phyloP scores from a whole-genome alignment of 805 yeast genomes.

The Starmerella stellata region DNA sequence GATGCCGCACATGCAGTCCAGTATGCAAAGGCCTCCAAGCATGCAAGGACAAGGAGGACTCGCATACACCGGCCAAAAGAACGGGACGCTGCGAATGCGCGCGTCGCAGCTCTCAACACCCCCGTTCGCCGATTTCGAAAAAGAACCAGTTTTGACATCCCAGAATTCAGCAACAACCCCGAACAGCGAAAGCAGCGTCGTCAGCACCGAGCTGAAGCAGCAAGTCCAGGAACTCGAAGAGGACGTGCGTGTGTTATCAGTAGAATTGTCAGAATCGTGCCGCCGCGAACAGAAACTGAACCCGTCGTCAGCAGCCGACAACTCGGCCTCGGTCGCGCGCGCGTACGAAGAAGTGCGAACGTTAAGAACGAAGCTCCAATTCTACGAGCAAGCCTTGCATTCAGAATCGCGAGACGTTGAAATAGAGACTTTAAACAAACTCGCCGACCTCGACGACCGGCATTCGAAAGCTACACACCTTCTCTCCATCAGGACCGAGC shows the following conservation, averaged over 20 bases:
- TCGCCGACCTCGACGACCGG: slow-evolving; percentile 18
- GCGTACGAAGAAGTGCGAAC: slow-evolving; percentile 13
- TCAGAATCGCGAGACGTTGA: slow-evolving; percentile 1
- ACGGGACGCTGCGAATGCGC: too few relatives aligned
- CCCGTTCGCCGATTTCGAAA: background rate
- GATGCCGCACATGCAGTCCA: background rate
- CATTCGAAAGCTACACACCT: slow-evolving; percentile 21
- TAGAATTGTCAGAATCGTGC: slow-evolving; percentile 24
- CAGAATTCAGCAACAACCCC: background rate
- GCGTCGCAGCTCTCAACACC: background rate
- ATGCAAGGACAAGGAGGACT: background rate
- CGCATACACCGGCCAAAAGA: too few relatives aligned
- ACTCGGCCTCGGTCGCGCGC: slow-evolving; percentile 15
- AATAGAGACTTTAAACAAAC: slow-evolving; percentile 5
- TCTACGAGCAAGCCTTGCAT: slow-evolving; percentile 14
- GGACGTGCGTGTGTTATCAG: slow-evolving; percentile 22
- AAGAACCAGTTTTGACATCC: background rate
- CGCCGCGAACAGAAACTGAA: slow-evolving; percentile 23
- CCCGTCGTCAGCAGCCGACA: background rate
- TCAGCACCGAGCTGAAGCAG: slow-evolving; percentile 1
- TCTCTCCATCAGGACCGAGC: slow-evolving; percentile 18
- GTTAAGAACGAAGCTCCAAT: slow-evolving; percentile 21
- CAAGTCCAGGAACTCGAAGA: slow-evolving; percentile 18
- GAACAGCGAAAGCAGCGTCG: background rate
- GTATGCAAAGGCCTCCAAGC: background rate